Evolutionary conservation across 345 rosid genomes (phyloP).

Genomic region (Gossypium stocksii): DNA sequence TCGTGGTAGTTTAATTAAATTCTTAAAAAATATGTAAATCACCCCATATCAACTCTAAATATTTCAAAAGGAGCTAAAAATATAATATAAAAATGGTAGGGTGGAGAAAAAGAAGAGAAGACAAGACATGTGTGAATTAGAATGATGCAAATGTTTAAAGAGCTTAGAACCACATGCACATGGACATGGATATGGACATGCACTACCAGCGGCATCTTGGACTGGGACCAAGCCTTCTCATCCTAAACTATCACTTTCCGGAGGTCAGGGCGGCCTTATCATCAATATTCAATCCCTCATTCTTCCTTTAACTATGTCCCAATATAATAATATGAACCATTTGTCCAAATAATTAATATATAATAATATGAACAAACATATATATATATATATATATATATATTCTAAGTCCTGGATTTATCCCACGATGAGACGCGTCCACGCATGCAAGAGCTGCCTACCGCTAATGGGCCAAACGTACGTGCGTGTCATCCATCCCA

Average conservation of each 20-base stretch:
- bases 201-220: not conserved
- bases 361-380: too few species aligned
- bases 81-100: not conserved
- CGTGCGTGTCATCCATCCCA: not conserved
- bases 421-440: not conserved
- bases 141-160: not conserved
- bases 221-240: not conserved
- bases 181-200: not conserved
- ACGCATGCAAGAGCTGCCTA: not conserved
- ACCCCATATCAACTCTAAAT: too few species aligned
- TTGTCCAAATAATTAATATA: not conserved
- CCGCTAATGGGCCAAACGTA: not conserved
- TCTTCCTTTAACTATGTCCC: not conserved
- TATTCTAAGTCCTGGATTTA: not conserved
- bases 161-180: not conserved
- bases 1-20: too few species aligned
- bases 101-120: not conserved
- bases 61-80: not conserved
- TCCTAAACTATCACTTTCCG: not conserved
- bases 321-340: too few species aligned
- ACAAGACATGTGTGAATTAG: not conserved
- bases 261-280: not conserved
- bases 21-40: too few species aligned
- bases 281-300: not conserved
- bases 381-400: too few species aligned